Evolutionary conservation across 1,139 yeast species (phyloP), one percentile per base, ranked within the genome.

Genomic region (Pichia sp.): DNA sequence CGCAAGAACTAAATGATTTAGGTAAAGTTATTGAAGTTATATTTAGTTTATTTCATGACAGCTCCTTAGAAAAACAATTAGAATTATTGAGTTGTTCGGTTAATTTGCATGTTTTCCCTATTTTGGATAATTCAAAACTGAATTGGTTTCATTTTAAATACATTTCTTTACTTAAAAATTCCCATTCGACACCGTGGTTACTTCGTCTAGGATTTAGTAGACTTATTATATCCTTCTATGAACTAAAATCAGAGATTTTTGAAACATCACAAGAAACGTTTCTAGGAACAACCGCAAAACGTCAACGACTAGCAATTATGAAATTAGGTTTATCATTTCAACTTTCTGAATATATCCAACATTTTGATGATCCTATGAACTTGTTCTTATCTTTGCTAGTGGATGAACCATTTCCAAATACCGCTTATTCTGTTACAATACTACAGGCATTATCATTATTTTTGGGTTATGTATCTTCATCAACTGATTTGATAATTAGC

Each of bases 81-180:
- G 56, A 48, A 31, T 42, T 67, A 15, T 40, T 47, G 5, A 25
- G 41, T 2, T 43, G 49, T 2, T 63, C 61, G 24, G 34, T 65
- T 10, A 58, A 60, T 5, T 23, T 64, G 41, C 26, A 38, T 28
- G 10, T 44, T 11, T 30, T 43, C 13, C 45, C 51, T 2, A 28
- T 40, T 24, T 9, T 11, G 3, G 40, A 47, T 2, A 14, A 22
- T 9, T 10, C 16, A 4, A 42, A 51, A 6, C 21, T 30, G 8
- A 46, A 55, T 8, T 64, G 71, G 70, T 68, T 65, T 42, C 49
- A 50, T 18, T 49, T 63, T 8, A 56, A 50, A 9, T 51, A 62
- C 8, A 47, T 66, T 4, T 55, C 51, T 27, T 49, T 68, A 24
- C 44, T 41, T 5, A 50, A 61, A 1, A 43, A 47, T 10, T 54